Conservation (phyloP, 129 eudicot species). For the Saposhnikovia divaricata region DNA sequence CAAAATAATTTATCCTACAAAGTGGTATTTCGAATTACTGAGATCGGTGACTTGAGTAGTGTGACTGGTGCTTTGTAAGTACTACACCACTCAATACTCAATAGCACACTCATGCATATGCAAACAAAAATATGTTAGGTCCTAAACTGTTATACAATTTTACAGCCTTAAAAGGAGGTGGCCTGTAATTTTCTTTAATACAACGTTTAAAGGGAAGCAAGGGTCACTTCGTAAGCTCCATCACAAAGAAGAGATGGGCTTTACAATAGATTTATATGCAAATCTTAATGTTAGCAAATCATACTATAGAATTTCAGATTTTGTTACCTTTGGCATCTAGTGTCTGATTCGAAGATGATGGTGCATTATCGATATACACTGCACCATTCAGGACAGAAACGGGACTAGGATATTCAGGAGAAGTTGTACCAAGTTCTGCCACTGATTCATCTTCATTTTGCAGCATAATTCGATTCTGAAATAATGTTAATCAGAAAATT, state of each 20-base stretch:
- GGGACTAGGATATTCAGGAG: constrained; percentile 78
- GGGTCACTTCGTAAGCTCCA: background rate
- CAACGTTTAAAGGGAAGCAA: background rate
- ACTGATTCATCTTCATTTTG: constrained; percentile 42
- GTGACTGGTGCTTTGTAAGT: background rate
- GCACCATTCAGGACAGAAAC: constrained; percentile 77
- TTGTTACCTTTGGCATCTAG: constrained; percentile 43
- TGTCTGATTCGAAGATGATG: constrained; percentile 57
- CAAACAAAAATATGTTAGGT: background rate
- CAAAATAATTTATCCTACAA: background rate
- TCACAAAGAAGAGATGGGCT: background rate
- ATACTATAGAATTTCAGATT: background rate
- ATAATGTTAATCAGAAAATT: constrained; percentile 1
- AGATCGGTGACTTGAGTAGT: background rate
- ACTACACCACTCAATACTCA: background rate
- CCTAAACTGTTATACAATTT: background rate
- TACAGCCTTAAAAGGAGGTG: background rate
- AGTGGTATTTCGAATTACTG: background rate
- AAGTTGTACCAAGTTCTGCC: constrained; percentile 21
- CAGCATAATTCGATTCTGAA: constrained; percentile 38
- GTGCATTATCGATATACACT: constrained; percentile 49
- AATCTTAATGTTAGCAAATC: background rate
- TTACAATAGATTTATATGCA: background rate
- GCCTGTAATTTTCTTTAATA: background rate
- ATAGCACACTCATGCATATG: background rate